Conservation (phyloP, 1,284 basidiomycete genomes). For the Megacollybia platyphylla region DNA sequence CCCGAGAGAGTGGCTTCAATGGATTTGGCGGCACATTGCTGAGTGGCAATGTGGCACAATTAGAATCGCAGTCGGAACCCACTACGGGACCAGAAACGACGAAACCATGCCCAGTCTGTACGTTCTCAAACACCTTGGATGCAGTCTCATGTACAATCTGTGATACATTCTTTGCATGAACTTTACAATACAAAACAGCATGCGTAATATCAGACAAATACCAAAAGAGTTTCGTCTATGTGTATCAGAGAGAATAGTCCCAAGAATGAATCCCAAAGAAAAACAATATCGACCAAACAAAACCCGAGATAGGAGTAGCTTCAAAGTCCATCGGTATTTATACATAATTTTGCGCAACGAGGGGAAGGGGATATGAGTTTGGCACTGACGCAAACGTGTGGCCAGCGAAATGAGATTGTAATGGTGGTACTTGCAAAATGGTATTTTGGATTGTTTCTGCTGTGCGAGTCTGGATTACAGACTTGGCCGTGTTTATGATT, state of each 20-base stretch:
- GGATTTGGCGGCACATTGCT: slow-evolving; percentile 69
- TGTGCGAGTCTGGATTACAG: neutral
- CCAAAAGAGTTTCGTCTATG: neutral
- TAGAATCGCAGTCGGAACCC: slow-evolving; percentile 12
- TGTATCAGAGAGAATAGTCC: neutral
- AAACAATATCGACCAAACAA: slow-evolving; percentile 7
- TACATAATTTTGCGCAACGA: slow-evolving; percentile 7
- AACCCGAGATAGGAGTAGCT: slow-evolving; percentile 2
- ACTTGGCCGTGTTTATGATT: slow-evolving; percentile 6
- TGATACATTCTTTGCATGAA: slow-evolving; percentile 17
- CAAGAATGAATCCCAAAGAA: slow-evolving; percentile 6
- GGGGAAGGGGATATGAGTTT: slow-evolving; percentile 3
- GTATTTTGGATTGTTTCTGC: slow-evolving; percentile 1
- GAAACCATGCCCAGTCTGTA: slow-evolving; percentile 30
- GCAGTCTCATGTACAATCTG: slow-evolving; percentile 28
- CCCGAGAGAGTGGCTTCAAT: slow-evolving; percentile 40
- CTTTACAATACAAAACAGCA: slow-evolving; percentile 6
- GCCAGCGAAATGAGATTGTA: neutral
- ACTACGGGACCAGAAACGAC: slow-evolving; percentile 5
- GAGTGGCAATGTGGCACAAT: slow-evolving; percentile 21
- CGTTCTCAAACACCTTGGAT: slow-evolving; percentile 24
- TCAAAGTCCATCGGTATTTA: slow-evolving; percentile 3
- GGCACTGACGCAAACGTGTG: neutral
- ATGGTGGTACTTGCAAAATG: neutral
- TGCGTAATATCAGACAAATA: neutral